Conservation (phyloP, 2,329 filamentous ascomycete species). For the Verticillium nubilum region DNA sequence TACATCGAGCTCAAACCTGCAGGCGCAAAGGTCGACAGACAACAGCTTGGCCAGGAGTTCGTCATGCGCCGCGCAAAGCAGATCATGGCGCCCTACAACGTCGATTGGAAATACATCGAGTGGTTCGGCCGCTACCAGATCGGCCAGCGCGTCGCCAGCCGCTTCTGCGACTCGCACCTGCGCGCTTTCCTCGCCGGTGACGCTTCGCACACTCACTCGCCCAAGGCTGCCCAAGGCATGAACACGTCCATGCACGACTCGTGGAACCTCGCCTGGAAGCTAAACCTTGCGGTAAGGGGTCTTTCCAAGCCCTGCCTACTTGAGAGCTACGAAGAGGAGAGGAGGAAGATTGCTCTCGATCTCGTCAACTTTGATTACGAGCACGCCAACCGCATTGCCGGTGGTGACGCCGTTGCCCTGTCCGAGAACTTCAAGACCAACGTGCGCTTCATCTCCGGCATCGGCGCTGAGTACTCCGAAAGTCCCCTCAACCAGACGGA, state of each 20-base stretch:
- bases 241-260: constrained; percentile 59
- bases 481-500: constrained; percentile 44
- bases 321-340: constrained; percentile 57
- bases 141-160: constrained; percentile 64
- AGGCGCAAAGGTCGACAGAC: constrained; percentile 31
- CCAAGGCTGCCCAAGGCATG: constrained; percentile 65
- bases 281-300: constrained; percentile 48
- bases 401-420: constrained; percentile 57
- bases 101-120: constrained; percentile 54
- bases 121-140: constrained; percentile 73
- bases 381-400: constrained; percentile 53
- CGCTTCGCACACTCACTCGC: constrained; percentile 67
- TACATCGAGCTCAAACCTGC: constrained; percentile 51
- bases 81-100: constrained; percentile 52
- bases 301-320: constrained; percentile 50
- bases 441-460: constrained; percentile 67
- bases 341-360: constrained; percentile 55
- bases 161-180: constrained; percentile 57
- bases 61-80: constrained; percentile 62
- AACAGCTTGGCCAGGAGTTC: constrained; percentile 53
- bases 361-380: constrained; percentile 55
- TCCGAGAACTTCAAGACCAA: constrained; percentile 66
- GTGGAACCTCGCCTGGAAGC: constrained; percentile 53
- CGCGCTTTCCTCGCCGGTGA: constrained; percentile 67
- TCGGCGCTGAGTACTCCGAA: constrained; percentile 56